These are phyloP conservation scores for Gastrodia elata DNA, from an alignment of 106 monocot species.

Conservation along the genomic window DNA sequence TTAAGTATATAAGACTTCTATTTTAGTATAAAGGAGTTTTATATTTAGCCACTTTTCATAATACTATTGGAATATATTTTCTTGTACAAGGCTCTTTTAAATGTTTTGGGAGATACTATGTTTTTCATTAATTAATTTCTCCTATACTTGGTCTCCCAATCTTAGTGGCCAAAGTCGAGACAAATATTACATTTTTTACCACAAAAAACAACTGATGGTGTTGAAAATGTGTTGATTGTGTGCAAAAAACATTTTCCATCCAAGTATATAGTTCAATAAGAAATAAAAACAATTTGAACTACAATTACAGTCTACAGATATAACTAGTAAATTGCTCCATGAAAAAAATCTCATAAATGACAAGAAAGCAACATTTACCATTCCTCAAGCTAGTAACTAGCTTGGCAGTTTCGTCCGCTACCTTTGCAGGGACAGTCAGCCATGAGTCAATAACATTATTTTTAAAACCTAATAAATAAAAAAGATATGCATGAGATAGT, in stretches of 20 bases:
- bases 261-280: neutral
- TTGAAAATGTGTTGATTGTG: neutral
- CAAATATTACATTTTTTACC: too few relatives aligned
- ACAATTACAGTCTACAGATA: neutral
- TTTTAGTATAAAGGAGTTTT: too few relatives aligned
- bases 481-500: neutral
- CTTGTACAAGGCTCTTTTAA: too few relatives aligned
- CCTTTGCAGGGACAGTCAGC: slow-evolving; percentile 38
- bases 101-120: too few relatives aligned
- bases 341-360: neutral
- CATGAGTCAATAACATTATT: slow-evolving; percentile 54
- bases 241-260: neutral
- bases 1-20: too few relatives aligned
- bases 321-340: neutral
- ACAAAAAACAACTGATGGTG: too few relatives aligned
- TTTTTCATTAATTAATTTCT: too few relatives aligned
- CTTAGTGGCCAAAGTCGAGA: too few relatives aligned
- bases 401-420: slow-evolving; percentile 7
- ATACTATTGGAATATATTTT: too few relatives aligned
- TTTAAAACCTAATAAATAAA: slow-evolving; percentile 27
- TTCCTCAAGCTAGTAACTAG: slow-evolving; percentile 3
- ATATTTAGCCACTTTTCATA: too few relatives aligned
- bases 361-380: slow-evolving; percentile 20
- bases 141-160: too few relatives aligned
- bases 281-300: neutral